These are phyloP conservation scores for Eucalyptus tenuipes DNA, from an alignment of 345 rosid genomes.

Conservation along the genomic window DNA sequence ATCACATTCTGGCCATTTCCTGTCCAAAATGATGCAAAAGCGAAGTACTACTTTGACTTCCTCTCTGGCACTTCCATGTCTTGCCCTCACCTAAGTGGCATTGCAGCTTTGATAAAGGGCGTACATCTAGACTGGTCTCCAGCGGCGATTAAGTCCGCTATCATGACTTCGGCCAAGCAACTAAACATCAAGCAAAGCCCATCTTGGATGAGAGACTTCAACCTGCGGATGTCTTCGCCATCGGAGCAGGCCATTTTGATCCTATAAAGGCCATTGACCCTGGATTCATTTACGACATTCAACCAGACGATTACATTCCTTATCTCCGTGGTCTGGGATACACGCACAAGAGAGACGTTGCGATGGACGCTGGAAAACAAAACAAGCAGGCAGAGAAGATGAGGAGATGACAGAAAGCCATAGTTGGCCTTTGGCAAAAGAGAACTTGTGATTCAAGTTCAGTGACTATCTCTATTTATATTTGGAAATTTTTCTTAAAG, in stretches of 20 bases:
- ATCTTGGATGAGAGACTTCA: neutral
- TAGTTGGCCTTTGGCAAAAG: neutral
- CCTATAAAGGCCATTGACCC: neutral
- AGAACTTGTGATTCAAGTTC: no score
- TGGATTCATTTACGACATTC: neutral
- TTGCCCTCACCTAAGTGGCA: neutral
- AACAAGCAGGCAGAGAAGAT: neutral
- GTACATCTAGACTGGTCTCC: neutral
- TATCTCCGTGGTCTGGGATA: neutral
- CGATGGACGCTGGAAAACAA: neutral
- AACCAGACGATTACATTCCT: neutral
- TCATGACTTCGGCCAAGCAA: neutral
- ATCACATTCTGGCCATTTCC: neutral
- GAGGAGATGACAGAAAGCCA: neutral
- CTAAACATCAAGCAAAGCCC: neutral
- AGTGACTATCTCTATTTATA: no score
- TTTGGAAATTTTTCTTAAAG: no score
- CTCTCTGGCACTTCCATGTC: neutral
- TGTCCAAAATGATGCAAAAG: neutral
- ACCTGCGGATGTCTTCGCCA: neutral
- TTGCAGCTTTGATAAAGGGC: neutral
- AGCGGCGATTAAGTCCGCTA: neutral
- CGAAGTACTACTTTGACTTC: neutral
- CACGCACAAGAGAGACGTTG: neutral
- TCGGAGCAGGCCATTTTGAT: neutral